A percentile compares a stretch with the other conserved stretches of the same genome.
Evolutionary conservation across 2,329 filamentous ascomycete species (phyloP).

Genomic region (Paraphoma chrysanthemicola): DNA sequence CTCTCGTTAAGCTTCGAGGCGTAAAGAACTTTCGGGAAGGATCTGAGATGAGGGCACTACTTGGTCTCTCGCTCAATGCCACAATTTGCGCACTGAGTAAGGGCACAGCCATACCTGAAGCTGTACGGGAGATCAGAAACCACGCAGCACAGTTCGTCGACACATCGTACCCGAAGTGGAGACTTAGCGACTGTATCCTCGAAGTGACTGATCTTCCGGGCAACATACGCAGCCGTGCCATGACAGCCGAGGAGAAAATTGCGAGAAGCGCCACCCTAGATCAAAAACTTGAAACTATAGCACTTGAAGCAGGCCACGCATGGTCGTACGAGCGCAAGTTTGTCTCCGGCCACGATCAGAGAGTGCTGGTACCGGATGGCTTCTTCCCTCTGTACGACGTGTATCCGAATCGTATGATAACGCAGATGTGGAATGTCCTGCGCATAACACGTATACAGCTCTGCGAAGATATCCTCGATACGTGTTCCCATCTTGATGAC

Average conservation of each 20-base stretch:
- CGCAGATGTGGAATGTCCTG: slow-evolving; percentile 42
- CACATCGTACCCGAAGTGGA: slow-evolving; percentile 39
- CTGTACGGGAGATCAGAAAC: slow-evolving; percentile 25
- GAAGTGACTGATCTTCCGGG: slow-evolving; percentile 31
- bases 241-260: slow-evolving; percentile 16
- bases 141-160: slow-evolving; percentile 31
- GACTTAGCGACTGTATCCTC: slow-evolving; percentile 33
- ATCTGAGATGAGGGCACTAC: slow-evolving; percentile 20
- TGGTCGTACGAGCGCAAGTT: slow-evolving; percentile 20
- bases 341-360: slow-evolving; percentile 2
- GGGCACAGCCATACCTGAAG: slow-evolving; percentile 21
- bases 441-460: slow-evolving; percentile 41
- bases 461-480: slow-evolving; percentile 33
- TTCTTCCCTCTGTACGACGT: slow-evolving; percentile 30
- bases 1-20: slow-evolving; percentile 30
- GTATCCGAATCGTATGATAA: slow-evolving; percentile 35
- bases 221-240: slow-evolving; percentile 10
- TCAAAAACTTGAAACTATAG: slow-evolving; percentile 25
- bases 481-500: slow-evolving; percentile 1
- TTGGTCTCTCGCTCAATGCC: slow-evolving; percentile 32
- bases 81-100: slow-evolving; percentile 38
- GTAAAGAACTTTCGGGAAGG: slow-evolving; percentile 22
- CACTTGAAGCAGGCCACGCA: slow-evolving; percentile 21
- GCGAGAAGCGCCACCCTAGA: slow-evolving; percentile 29
- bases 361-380: slow-evolving; percentile 7